Conservation (phyloP, 176 grass and related monocot species). For the Eremochloa ophiuroides region DNA sequence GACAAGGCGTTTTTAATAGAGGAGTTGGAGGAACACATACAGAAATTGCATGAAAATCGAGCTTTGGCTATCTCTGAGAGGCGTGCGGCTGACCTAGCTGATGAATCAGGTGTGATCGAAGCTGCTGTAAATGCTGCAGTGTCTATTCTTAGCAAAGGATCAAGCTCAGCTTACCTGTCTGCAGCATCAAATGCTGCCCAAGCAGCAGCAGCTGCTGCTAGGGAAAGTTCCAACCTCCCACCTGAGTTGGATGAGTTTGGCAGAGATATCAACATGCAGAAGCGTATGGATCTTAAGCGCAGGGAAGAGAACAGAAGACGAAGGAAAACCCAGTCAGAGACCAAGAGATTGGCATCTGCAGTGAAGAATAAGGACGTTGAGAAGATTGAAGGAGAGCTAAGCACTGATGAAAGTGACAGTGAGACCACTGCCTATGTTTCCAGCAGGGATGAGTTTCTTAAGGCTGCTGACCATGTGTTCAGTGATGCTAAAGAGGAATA, state of each 20-base stretch:
- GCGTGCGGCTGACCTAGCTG: conserved; percentile 59
- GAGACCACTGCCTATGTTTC: conserved; percentile 77
- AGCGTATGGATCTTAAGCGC: conserved; percentile 62
- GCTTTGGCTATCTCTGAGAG: conserved; percentile 63
- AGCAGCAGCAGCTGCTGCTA: conserved; percentile 57
- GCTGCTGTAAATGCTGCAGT: conserved; percentile 75
- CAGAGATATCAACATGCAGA: conserved; percentile 75
- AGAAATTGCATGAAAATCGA: conserved; percentile 74
- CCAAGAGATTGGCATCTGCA: conserved; percentile 55
- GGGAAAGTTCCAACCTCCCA: conserved; percentile 60
- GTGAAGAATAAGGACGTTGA: conserved; percentile 34
- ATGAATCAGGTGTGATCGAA: conserved; percentile 71
- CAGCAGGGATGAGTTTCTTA: conserved; percentile 73
- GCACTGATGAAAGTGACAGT: conserved; percentile 96
- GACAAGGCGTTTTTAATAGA: conserved; percentile 93
- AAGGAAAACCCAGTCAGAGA: conserved; percentile 55
- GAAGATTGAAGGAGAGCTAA: conserved; percentile 84
- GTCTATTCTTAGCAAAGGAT: conserved; percentile 70
- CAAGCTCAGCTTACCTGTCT: conserved; percentile 52
- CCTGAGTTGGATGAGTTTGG: conserved; percentile 88
- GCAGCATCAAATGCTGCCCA: conserved; percentile 75
- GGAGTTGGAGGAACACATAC: conserved; percentile 88
- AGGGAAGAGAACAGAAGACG: conserved; percentile 67
- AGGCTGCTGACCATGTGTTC: conserved; percentile 68
- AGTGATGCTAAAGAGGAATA: conserved; percentile 94